Percentiles rank a stretch among this genome's conserved stretches.
Conservation (phyloP, 495 filamentous ascomycete genomes). For the Neurospora sp. region DNA sequence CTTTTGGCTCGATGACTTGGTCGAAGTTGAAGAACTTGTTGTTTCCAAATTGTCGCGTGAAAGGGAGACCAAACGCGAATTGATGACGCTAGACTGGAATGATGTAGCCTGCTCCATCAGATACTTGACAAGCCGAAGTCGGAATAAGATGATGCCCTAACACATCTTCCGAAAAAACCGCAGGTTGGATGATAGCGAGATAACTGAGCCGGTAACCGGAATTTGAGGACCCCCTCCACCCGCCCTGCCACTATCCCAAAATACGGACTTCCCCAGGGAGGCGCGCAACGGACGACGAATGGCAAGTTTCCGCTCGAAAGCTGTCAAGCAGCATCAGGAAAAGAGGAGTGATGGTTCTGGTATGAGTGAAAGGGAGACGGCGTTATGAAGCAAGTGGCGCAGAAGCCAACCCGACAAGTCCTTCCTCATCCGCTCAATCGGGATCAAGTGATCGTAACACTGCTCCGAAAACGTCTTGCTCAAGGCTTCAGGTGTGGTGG, state of each 20-base stretch:
- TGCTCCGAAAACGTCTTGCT: background rate
- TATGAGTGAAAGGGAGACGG: background rate
- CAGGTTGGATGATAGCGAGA: background rate
- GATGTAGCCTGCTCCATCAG: background rate
- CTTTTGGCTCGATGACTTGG: background rate
- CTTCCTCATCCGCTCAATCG: background rate
- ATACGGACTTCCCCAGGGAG: background rate
- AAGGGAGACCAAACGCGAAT: background rate
- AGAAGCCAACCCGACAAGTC: background rate
- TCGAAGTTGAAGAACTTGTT: background rate
- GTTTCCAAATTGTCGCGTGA: background rate
- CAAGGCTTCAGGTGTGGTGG: background rate
- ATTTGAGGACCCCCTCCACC: background rate
- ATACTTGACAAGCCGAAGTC: background rate
- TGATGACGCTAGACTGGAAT: background rate
- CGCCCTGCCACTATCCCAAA: background rate
- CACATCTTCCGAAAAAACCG: background rate
- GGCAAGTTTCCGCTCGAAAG: background rate
- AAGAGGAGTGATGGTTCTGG: background rate
- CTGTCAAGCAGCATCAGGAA: background rate
- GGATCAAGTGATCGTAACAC: background rate
- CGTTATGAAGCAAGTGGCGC: background rate
- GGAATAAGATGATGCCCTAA: background rate
- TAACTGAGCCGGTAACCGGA: background rate
- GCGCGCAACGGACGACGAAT: background rate